Evolutionary conservation across 257 asterid species (phyloP).

Genomic region (Solanum pinnatisectum): DNA sequence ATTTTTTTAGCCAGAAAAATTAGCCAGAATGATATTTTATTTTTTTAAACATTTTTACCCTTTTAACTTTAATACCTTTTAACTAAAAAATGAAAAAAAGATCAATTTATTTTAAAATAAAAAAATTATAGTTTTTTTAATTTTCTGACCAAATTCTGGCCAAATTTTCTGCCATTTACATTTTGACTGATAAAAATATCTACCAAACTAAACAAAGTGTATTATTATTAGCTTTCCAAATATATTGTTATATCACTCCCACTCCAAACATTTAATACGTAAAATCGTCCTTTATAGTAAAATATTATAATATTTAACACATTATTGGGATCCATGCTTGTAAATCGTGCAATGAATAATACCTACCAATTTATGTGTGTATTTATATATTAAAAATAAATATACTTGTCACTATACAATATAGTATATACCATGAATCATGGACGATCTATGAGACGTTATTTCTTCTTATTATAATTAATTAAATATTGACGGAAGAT

Average conservation of each 20-base stretch:
- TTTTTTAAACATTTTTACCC: too few relatives aligned
- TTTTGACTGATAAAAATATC: too few relatives aligned
- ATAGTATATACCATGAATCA: background rate
- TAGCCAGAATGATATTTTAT: too few relatives aligned
- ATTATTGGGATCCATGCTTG: background rate
- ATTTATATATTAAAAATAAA: background rate
- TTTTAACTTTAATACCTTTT: too few relatives aligned
- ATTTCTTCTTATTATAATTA: background rate
- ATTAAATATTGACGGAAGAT: background rate
- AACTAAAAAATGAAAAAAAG: too few relatives aligned
- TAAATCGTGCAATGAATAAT: background rate
- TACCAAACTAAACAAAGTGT: background rate
- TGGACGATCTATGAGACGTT: background rate
- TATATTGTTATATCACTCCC: background rate
- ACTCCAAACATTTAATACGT: background rate
- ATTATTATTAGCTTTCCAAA: background rate
- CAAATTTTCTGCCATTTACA: too few relatives aligned
- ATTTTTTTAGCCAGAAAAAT: too few relatives aligned
- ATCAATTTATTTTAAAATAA: too few relatives aligned
- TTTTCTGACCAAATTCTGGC: too few relatives aligned
- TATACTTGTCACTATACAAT: background rate
- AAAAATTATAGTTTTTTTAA: too few relatives aligned
- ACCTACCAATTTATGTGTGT: background rate
- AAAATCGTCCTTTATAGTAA: background rate
- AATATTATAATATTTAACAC: background rate